Evolutionary conservation across 495 filamentous ascomycete species (phyloP), one percentile per base, ranked within the genome.

Genomic region (Endocarpon pusillum): DNA sequence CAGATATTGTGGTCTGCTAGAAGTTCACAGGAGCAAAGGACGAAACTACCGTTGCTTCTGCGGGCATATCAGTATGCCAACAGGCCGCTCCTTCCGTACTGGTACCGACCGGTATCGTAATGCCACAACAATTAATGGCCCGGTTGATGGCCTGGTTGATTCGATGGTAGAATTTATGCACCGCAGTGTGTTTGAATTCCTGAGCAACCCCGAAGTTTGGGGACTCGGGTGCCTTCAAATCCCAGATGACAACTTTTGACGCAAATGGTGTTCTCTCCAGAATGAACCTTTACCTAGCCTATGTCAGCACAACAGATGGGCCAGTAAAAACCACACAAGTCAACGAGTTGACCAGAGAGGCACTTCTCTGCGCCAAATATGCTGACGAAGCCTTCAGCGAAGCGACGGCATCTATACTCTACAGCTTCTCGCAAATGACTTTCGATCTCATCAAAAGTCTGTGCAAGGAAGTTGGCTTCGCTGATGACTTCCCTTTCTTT

Each of bases 121-220:
- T n/a, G n/a, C n/a, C n/a, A n/a, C n/a, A n/a, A n/a, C n/a, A n/a
- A n/a, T n/a, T n/a, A n/a, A n/a, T n/a, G n/a, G n/a, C n/a, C n/a
- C n/a, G n/a, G n/a, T n/a, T n/a, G n/a, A n/a, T n/a, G n/a, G n/a
- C n/a, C n/a, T n/a, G n/a, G n/a, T n/a, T n/a, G n/a, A n/a, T n/a
- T n/a, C n/a, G n/a, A 37, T 3, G 8, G 38, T 49, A 0, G 15
- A 22, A 7, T 51, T 51, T 21, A 41, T 51, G 36, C 47, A 51
- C 19, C 44, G 47, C 0, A 41, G 42, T 4, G 42, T 51, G 6
- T 41, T 40, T 21, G 47, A 49, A 16, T 49, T 49, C 23, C 29
- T 49, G 15, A 33, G 26, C 23, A 19, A 39, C 9, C 18, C 19
- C 5, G 12, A 28, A 9, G 15, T 35, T 6, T 49, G 43, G 43